phyloP scores from a whole-genome alignment of 73 alveolate species.

The Paramecium pentaurelia region DNA sequence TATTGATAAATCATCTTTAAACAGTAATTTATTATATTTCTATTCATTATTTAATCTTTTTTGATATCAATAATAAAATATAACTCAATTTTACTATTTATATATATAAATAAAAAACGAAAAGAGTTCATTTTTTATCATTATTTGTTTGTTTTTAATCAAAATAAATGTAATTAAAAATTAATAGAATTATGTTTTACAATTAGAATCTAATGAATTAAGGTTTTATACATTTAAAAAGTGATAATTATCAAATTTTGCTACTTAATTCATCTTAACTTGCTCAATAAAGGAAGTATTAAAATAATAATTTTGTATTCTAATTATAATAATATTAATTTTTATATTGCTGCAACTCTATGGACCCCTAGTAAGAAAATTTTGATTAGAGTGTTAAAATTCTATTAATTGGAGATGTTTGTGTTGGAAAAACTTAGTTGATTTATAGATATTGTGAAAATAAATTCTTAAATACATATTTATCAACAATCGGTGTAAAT shows the following conservation, averaged over 20 bases:
- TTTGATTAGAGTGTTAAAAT: slow-evolving; percentile 70
- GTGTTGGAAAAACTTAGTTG: slow-evolving; percentile 84
- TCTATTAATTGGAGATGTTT: slow-evolving; percentile 79
- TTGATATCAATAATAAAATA: no score
- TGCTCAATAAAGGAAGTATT: neutral
- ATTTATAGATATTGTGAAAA: slow-evolving; percentile 79
- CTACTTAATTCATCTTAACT: no score
- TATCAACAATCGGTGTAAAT: slow-evolving; percentile 87
- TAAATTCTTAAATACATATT: slow-evolving; percentile 70
- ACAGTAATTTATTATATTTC: no score
- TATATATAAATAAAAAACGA: no score
- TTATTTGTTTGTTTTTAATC: no score
- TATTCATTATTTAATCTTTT: no score
- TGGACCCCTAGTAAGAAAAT: neutral
- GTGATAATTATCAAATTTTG: no score
- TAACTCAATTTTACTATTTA: no score
- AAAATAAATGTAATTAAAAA: no score
- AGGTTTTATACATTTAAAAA: neutral
- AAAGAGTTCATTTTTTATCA: no score
- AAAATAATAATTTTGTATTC: neutral
- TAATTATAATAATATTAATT: neutral
- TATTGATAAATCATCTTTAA: no score
- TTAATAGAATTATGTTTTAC: no score
- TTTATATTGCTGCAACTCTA: neutral
- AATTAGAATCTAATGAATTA: neutral